Conservation (phyloP, 768 basidiomycete genomes). For the Russula sp. region DNA sequence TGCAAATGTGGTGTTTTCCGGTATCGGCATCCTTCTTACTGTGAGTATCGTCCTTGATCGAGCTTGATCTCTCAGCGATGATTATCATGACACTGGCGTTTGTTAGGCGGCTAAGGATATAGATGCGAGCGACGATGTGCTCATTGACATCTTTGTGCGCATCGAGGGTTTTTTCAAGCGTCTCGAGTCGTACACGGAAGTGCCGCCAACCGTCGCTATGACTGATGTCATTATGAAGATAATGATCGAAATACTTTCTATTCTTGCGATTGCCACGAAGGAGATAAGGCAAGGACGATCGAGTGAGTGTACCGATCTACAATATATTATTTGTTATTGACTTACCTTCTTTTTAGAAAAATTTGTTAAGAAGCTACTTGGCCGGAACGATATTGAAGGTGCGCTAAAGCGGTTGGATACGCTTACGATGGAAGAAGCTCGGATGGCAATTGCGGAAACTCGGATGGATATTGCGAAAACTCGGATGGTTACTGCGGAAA, state of each 20-base stretch:
- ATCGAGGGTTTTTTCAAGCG: conserved; percentile 9
- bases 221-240: background rate
- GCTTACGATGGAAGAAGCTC: conserved; percentile 6
- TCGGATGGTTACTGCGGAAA: no score
- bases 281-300: background rate
- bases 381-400: conserved; percentile 7
- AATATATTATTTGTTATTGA: no score
- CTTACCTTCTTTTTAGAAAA: background rate
- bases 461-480: no score
- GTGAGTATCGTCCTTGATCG: background rate
- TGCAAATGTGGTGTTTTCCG: background rate
- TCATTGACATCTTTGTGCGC: conserved; percentile 6
- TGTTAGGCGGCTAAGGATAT: conserved; percentile 11
- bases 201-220: background rate
- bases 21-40: conserved; percentile 10
- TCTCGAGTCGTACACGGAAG: conserved; percentile 6
- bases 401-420: background rate
- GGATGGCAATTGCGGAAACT: conserved; percentile 1
- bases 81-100: background rate
- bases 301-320: background rate
- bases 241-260: conserved; percentile 1
- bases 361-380: conserved; percentile 2
- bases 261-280: conserved; percentile 7
- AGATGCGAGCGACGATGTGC: background rate
- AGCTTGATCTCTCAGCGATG: background rate